A percentile compares a stretch with the other conserved stretches of the same genome.
Evolutionary conservation across 352 stramenopile genomes (phyloP).

Genomic region (Pythium phragmiticola): DNA sequence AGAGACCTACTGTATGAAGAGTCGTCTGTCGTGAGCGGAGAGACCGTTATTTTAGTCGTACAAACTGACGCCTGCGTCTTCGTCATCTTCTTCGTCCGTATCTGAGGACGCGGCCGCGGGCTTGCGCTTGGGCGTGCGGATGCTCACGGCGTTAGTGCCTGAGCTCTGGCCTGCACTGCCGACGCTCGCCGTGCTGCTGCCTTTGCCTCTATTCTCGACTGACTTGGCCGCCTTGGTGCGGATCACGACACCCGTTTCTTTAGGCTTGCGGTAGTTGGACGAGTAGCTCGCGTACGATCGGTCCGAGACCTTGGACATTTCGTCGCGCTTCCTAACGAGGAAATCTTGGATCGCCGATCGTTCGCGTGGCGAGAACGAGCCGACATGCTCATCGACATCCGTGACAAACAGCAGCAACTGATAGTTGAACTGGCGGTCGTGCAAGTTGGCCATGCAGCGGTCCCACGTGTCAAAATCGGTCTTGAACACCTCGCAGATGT

Average conservation of each 20-base stretch:
- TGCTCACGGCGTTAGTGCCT: conserved; percentile 50
- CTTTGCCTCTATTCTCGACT: conserved; percentile 53
- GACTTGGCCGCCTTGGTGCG: conserved; percentile 64
- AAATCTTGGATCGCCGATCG: conserved; percentile 56
- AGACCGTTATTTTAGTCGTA: conserved; percentile 28
- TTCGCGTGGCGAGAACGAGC: conserved; percentile 44
- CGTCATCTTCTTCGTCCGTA: conserved; percentile 75
- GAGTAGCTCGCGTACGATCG: conserved; percentile 48
- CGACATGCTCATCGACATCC: conserved; percentile 41
- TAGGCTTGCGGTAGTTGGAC: conserved; percentile 63
- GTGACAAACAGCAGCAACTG: conserved; percentile 69
- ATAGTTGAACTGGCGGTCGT: conserved; percentile 44
- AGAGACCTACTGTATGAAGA: neutral
- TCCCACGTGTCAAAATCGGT: conserved; percentile 33
- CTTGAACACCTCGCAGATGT: conserved; percentile 69
- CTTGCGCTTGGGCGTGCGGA: conserved; percentile 39
- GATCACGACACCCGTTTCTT: conserved; percentile 77
- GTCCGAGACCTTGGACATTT: conserved; percentile 49
- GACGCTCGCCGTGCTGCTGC: conserved; percentile 46
- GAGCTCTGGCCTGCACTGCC: conserved; percentile 46
- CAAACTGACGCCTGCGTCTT: conserved; percentile 40
- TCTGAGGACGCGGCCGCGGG: conserved; percentile 47
- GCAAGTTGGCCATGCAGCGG: conserved; percentile 17
- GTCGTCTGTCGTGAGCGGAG: neutral
- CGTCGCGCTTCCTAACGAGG: conserved; percentile 57